phyloP scores from a whole-genome alignment of 2,329 filamentous ascomycete species.

The Fusarium sp. region DNA sequence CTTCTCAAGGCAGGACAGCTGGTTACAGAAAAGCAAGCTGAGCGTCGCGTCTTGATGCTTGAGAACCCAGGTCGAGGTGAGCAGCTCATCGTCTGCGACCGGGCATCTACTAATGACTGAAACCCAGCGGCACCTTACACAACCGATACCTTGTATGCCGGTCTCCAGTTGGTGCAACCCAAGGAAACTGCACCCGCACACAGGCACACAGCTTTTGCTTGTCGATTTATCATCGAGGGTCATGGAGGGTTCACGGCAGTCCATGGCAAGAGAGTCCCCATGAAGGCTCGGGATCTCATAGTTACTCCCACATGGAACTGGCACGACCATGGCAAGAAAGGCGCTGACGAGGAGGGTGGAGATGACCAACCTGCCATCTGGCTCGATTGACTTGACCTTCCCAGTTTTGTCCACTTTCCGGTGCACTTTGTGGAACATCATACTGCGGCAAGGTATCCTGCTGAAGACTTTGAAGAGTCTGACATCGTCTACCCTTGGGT shows the following conservation, averaged over 20 bases:
- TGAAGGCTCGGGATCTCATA: slow-evolving; percentile 68
- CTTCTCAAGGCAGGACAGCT: slow-evolving; percentile 52
- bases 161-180: slow-evolving; percentile 68
- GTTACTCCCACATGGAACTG: slow-evolving; percentile 70
- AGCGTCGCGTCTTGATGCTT: slow-evolving; percentile 58
- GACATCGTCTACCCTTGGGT: slow-evolving; percentile 64
- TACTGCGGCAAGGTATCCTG: slow-evolving; percentile 60
- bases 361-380: slow-evolving; percentile 63
- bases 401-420: slow-evolving; percentile 63
- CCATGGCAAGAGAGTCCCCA: slow-evolving; percentile 64
- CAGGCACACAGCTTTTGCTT: slow-evolving; percentile 67
- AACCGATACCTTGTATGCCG: slow-evolving; percentile 69
- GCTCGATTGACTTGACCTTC: slow-evolving; percentile 69
- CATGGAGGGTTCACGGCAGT: slow-evolving; percentile 67
- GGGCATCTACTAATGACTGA: neutral
- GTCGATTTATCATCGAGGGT: slow-evolving; percentile 70
- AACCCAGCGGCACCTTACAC: slow-evolving; percentile 63
- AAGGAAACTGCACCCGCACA: slow-evolving; percentile 69
- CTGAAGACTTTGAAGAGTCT: slow-evolving; percentile 57
- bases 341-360: slow-evolving; percentile 50
- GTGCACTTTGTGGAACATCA: slow-evolving; percentile 68
- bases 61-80: slow-evolving; percentile 56
- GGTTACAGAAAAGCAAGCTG: slow-evolving; percentile 56
- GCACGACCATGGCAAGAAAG: slow-evolving; percentile 71
- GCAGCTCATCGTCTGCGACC: rapidly evolving